Base-by-base conservation (phyloP, 2,329 filamentous ascomycete genomes). In the Tolypocladium inflatum region DNA sequence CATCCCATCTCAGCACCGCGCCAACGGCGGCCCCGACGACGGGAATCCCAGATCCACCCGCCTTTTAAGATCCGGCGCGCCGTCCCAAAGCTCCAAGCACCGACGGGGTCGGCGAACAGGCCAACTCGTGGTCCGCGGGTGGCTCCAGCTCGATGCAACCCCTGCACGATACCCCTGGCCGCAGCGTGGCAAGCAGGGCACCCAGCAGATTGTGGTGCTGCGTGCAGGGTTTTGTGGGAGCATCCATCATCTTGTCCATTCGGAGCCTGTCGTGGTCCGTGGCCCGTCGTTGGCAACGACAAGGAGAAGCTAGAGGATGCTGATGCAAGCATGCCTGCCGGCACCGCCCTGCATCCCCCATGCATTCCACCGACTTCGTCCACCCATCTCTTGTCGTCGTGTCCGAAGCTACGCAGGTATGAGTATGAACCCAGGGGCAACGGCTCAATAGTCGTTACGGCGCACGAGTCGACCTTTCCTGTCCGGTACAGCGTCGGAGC, bases 31-130 rank as follows among this genome's bases (percentile, higher is more conserved):
- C 50, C 56, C 39, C 56, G 30, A 39, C 48, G 10, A 23, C 56
- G 56, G 56, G 56, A 54, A 54, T 38, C 42, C 57, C 60, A 59
- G 57, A 60, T 59, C 55, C 59, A 57, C 55, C 56, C 51, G 57
- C 55, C 54, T 33, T 53, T 54, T 54, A 35, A 57, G 56, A 57
- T 57, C 56, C 56, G 56, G 39, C 52, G 37, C 30, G 56, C 51
- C 56, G 56, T 54, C 51, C 51, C 51, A 57, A 50, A 26, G 26
- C 26, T 26, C 23, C 19, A 54, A 45, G 23, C 8, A 33, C 38
- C 41, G 39, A 54, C 42, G 50, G 41, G 39, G 23, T 50, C 33
- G 17, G 30, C 42, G 51, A 55, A 57, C 56, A 38, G 51, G 26
- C 41, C 56, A 55, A 35, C 53, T 11, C 39, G 42, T 55, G 56